A percentile compares a stretch with the other conserved stretches of the same genome.
Conservation (phyloP, 2,329 filamentous ascomycete species). For the Ophiostoma himal-ulmi region DNA sequence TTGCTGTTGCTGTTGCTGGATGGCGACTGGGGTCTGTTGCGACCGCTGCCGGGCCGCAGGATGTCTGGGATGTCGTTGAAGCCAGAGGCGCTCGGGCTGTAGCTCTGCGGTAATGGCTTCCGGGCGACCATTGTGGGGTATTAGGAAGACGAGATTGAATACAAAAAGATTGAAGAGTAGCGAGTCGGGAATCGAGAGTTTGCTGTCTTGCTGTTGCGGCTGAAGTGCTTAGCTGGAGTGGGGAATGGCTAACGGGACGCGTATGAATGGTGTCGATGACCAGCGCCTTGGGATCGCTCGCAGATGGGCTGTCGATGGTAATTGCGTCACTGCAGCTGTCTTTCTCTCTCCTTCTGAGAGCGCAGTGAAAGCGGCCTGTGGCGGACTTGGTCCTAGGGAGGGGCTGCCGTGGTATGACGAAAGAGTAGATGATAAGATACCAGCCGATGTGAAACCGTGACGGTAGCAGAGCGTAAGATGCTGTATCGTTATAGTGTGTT, state of each 20-base stretch:
- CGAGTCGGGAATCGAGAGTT: not conserved
- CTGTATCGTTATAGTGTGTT: not conserved
- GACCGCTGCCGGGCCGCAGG: slow-evolving; percentile 32
- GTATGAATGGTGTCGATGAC: not conserved
- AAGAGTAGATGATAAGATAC: not conserved
- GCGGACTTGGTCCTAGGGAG: not conserved
- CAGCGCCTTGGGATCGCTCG: not conserved
- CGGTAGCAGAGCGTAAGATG: not conserved
- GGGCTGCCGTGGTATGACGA: slow-evolving; percentile 3
- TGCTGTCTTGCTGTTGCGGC: not conserved
- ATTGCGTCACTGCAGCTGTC: not conserved
- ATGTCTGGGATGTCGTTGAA: slow-evolving; percentile 31
- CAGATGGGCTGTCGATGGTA: not conserved
- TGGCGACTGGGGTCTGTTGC: slow-evolving; percentile 9
- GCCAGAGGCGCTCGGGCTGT: not conserved
- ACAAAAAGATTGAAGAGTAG: not conserved
- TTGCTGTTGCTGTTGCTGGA: not conserved
- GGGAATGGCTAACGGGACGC: not conserved
- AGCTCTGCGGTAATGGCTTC: slow-evolving; percentile 35
- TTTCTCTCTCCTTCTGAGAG: not conserved
- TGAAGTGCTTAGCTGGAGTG: not conserved
- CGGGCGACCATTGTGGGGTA: slow-evolving; percentile 38
- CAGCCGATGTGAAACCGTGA: not conserved
- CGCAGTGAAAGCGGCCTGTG: not conserved
- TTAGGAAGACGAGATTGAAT: too few relatives aligned